Evolutionary conservation across 2,329 filamentous ascomycete species (phyloP).

Genomic region (Xylaria sp.): DNA sequence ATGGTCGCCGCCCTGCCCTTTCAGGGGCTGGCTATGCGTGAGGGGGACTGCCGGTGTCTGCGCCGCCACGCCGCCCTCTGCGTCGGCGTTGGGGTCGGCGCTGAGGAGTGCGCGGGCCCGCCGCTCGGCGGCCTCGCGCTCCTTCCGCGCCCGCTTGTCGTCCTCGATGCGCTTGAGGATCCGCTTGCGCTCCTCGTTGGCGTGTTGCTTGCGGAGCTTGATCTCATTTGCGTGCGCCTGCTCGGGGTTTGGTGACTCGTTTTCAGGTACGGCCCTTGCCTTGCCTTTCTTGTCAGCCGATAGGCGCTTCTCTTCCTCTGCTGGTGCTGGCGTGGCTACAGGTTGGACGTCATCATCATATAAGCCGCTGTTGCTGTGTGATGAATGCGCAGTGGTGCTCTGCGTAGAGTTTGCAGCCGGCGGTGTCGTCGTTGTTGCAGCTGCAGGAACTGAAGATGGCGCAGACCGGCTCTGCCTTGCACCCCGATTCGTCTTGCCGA

Average conservation of each 20-base stretch:
- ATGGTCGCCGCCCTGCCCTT: slow-evolving; percentile 37
- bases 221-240: slow-evolving; percentile 50
- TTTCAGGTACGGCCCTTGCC: slow-evolving; percentile 58
- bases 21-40: slow-evolving; percentile 34
- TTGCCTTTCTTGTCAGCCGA: slow-evolving; percentile 61
- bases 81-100: slow-evolving; percentile 36
- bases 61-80: slow-evolving; percentile 14
- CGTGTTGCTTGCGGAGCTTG: slow-evolving; percentile 73
- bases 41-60: slow-evolving; percentile 36
- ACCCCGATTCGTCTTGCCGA: slow-evolving; percentile 57
- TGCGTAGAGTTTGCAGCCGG: slow-evolving; percentile 23
- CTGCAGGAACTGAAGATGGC: slow-evolving; percentile 14
- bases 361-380: slow-evolving; percentile 33
- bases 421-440: slow-evolving; percentile 1
- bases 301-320: slow-evolving; percentile 62
- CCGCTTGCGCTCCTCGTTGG: slow-evolving; percentile 74
- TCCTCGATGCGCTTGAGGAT: slow-evolving; percentile 81
- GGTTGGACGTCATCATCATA: slow-evolving; percentile 39
- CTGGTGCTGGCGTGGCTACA: slow-evolving; percentile 33
- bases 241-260: slow-evolving; percentile 43
- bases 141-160: slow-evolving; percentile 76
- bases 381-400: slow-evolving; percentile 22
- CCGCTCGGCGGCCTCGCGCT: slow-evolving; percentile 62
- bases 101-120: slow-evolving; percentile 50
- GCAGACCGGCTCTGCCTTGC: slow-evolving; percentile 29